Base-by-base conservation (phyloP, 495 filamentous ascomycete species). In the Aspergillus kassunensis region DNA sequence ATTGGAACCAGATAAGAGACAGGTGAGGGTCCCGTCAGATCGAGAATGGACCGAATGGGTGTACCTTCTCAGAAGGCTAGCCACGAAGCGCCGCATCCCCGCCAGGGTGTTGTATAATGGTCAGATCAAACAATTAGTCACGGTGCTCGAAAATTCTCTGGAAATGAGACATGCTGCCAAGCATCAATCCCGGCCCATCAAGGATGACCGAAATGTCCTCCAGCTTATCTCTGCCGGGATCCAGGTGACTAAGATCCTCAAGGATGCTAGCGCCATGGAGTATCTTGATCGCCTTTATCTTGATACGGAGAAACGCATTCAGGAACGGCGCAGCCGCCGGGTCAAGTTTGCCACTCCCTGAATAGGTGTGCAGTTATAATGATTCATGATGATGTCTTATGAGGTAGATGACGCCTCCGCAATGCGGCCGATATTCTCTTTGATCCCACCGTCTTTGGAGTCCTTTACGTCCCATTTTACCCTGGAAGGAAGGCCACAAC, bases 1-100 rank as follows among this genome's bases (percentile, higher is more conserved):
- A 13, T 59, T 92, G 60, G 86, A 89, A 58, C 66, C 77, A 62
- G 86, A 91, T 68, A 89, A 90, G 77, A 80, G 89, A 59, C 83
- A 82, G 25, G 88, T 95, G 55, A 83, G 85, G 63, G 75, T 83
- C 34, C 86, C 89, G 25, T 82, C 84, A 58, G 89, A 95, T 68
- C 79, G 88, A 53, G 89, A 91, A 68, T 95, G 89, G 89, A 91
- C 88, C 57, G 89, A 95, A 65, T 95, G 89, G 89, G 88, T 91
- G 27, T 89, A 90, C 69, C 80, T 95, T 49, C 76, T 95, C 52
- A 92, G 91, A 71, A 80, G 89, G 31, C 76, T 95, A 52, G 89
- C 89, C 29, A 92, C 88, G 29, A 91, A 91, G 70, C 78, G 89
- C 23, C 81, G 88, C 37, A 92, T 95, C 56, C 89, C 89, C 15